Base-by-base conservation (phyloP, 352 stramenopile species). In the Globisporangium spinosum region DNA sequence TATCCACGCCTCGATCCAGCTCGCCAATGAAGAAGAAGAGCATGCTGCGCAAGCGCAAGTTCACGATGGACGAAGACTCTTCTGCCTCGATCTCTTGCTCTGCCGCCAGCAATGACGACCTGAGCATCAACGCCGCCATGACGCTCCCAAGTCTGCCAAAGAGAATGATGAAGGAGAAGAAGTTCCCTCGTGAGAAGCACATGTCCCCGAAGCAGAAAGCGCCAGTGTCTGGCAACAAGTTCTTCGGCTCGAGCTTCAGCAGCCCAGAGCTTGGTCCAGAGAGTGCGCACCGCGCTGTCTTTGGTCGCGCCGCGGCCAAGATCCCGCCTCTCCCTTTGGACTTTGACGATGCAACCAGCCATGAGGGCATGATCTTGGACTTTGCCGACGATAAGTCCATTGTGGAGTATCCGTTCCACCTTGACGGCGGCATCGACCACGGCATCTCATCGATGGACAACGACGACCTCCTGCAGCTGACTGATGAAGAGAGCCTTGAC, bases 151-250 rank as follows among this genome's bases (percentile, higher is more conserved):
- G 80, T 40, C 68, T 90, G 10, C 81, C 80, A 38, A 92, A 92
- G 76, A 76, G 83, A 10, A 81, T 92, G 67, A 76, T 85, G 47
- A 83, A 82, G 58, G 83, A 92, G 47, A 83, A 89, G 68, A 83
- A 84, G 55, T 70, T 83, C 38, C 69, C 79, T 15, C 74, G 77
- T 22, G 75, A 83, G 60, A 81, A 80, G 57, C 84, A 87, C 69
- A 91, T 93, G 84, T 91, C 82, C 0, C 84, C 82, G 2, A 93
- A 93, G 76, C 79, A 89, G 63, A 93, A 93, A 69, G 75, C 76
- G 58, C 65, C 75, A 9, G 27, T 85, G 25, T 71, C 77, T 7
- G 40, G 58, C 43, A 73, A 62, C 70, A 88, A 88, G 76, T 65
- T 85, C 38, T 87, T 87, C 47, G 63, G 64, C 15, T 38, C 62